Base-by-base conservation (phyloP, 257 asterid species). In the Linderniella brevidens region DNA sequence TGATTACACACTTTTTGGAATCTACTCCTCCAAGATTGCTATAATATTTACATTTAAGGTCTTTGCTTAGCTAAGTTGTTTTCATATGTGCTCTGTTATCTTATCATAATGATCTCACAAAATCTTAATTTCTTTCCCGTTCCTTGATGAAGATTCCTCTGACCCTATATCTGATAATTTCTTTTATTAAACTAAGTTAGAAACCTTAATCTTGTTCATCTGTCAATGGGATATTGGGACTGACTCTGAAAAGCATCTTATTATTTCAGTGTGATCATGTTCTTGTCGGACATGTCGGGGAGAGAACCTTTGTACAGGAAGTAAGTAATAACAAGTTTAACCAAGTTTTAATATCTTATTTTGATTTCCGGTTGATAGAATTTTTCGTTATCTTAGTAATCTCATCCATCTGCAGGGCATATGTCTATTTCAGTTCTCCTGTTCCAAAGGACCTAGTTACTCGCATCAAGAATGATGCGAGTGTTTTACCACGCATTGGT, bases 221-320 rank as follows among this genome's bases (percentile, higher is more conserved):
- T 25, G 4, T 25, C 32, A 25, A 25, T 25, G 32, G 32, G 32
- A 25, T 25, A 25, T 25, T 3, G 32, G 32, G 32, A 25, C 32
- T 25, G 32, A 25, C 32, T 25, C n/a, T n/a, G n/a, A 6, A 25
- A 25, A 25, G 3, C 32, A 25, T 25, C 32, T 25, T 25, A 6
- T 50, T 51, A 52, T 62, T 68, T 56, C 99, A 90, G 99, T 59
- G 68, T 90, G 32, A 76, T 85, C 66, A 81, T 85, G 96, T 82
- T 90, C 79, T 71, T 90, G 69, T 90, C 94, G 15, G 99, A 90
- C 71, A 90, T 90, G 99, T 90, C 99, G 16, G 96, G 99, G 74
- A 81, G 99, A 75, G 96, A 90, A 67, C 99, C 99, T 46, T 60
- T 90, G 58, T 90, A 90, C 72, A 81, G 67, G 66, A 85, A 81